A percentile compares a stretch with the other conserved stretches of the same genome.
Conservation (phyloP, 768 basidiomycete genomes). For the Amanita rubescens region DNA sequence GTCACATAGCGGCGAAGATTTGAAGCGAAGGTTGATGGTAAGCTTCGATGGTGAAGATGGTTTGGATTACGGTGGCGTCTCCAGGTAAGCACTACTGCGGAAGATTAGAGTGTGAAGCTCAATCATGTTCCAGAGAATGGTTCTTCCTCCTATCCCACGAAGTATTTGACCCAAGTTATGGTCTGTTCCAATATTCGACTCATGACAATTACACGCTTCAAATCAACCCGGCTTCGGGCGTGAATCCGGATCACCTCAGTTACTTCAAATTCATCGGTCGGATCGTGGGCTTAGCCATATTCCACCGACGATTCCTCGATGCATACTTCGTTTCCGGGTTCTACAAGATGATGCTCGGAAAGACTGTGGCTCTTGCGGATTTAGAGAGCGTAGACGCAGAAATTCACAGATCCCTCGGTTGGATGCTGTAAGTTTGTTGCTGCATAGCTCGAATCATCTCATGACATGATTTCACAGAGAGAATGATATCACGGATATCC, state of each 20-base stretch:
- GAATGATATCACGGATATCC: constrained; percentile 67
- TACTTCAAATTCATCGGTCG: constrained; percentile 83
- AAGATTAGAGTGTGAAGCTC: constrained; percentile 7
- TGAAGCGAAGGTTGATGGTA: constrained; percentile 66
- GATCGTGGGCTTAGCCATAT: constrained; percentile 65
- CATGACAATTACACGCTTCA: constrained; percentile 78
- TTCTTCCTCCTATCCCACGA: constrained; percentile 81
- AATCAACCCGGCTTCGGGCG: constrained; percentile 69
- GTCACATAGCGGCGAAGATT: constrained; percentile 63
- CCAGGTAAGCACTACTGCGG: constrained; percentile 36
- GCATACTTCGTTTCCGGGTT: constrained; percentile 75
- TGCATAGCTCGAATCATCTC: neutral
- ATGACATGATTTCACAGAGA: constrained; percentile 37
- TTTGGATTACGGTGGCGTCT: constrained; percentile 72
- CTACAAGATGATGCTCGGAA: constrained; percentile 72
- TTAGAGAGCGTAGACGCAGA: constrained; percentile 66
- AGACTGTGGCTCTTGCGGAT: constrained; percentile 52
- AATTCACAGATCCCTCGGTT: constrained; percentile 57
- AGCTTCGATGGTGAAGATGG: constrained; percentile 78
- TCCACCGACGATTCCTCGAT: constrained; percentile 73
- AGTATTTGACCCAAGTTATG: constrained; percentile 77
- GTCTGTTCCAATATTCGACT: constrained; percentile 75
- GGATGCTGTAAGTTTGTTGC: constrained; percentile 58
- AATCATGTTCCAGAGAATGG: constrained; percentile 55
- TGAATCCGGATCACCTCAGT: constrained; percentile 70